These are phyloP conservation scores for Phyllosticta citribraziliensis DNA, from an alignment of 2,329 filamentous ascomycete species.

Conservation along the genomic window DNA sequence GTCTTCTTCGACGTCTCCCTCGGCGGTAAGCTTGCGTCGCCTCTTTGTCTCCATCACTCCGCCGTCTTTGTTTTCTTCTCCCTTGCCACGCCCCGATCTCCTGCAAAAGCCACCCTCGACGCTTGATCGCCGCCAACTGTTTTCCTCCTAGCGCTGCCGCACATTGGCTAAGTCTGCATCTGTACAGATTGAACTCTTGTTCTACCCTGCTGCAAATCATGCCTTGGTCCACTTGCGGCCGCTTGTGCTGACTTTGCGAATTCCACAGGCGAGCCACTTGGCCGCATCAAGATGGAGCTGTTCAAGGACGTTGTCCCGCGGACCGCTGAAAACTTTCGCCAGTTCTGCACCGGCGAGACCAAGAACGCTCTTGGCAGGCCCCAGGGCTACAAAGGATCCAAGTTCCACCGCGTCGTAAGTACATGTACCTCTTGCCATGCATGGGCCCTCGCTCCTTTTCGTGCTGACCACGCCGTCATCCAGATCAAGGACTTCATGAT, in stretches of 20 bases:
- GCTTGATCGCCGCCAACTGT: neutral
- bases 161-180: neutral
- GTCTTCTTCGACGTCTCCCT: slow-evolving; percentile 73
- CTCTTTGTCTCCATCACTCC: neutral
- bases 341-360: slow-evolving; percentile 90
- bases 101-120: neutral
- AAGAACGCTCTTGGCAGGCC: slow-evolving; percentile 68
- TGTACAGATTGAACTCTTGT: neutral
- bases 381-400: slow-evolving; percentile 89
- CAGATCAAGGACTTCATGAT: slow-evolving; percentile 97
- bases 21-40: slow-evolving; percentile 49
- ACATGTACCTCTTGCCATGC: slow-evolving; percentile 24
- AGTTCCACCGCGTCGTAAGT: slow-evolving; percentile 84
- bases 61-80: neutral
- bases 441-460: neutral
- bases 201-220: neutral
- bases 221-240: slow-evolving; percentile 1
- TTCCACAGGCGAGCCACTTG: slow-evolving; percentile 65
- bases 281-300: slow-evolving; percentile 82
- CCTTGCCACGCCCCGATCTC: neutral
- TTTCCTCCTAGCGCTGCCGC: neutral
- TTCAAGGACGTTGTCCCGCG: slow-evolving; percentile 75
- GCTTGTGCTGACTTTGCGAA: neutral
- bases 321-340: slow-evolving; percentile 93
- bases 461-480: slow-evolving; percentile 1